phyloP scores from a whole-genome alignment of 2,329 filamentous ascomycete genomes.

The Zalaria sp. region DNA sequence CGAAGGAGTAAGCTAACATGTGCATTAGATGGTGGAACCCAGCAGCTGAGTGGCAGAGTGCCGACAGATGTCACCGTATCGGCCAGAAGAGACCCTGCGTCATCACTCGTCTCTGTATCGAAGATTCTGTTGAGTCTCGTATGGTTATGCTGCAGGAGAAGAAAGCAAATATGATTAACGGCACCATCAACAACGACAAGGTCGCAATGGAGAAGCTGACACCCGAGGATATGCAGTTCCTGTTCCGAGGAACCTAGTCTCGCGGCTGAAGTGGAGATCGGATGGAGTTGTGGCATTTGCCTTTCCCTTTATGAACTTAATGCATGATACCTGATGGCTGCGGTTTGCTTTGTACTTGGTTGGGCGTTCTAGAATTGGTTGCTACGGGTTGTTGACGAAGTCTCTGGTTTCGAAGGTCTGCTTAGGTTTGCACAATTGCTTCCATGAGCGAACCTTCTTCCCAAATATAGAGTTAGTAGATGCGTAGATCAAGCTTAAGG shows the following conservation, averaged over 20 bases:
- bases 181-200: conserved; percentile 88
- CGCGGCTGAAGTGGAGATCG: too few relatives aligned
- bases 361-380: too few relatives aligned
- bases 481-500: too few relatives aligned
- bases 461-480: too few relatives aligned
- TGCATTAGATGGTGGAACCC: conserved; percentile 84
- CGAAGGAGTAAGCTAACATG: conserved; percentile 14
- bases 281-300: too few relatives aligned
- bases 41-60: conserved; percentile 98
- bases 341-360: too few relatives aligned
- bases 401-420: too few relatives aligned
- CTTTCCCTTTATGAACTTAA: too few relatives aligned
- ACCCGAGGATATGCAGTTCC: conserved; percentile 85
- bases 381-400: too few relatives aligned
- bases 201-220: conserved; percentile 83
- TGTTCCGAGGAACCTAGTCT: conserved; percentile 63
- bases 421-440: too few relatives aligned
- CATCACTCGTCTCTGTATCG: conserved; percentile 88
- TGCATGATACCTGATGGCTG: too few relatives aligned
- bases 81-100: conserved; percentile 88
- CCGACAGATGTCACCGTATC: conserved; percentile 75
- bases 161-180: conserved; percentile 96
- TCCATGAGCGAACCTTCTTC: too few relatives aligned
- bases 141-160: conserved; percentile 97
- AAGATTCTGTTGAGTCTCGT: conserved; percentile 89